Conservation (phyloP, 1,139 yeast genomes). For the Diutina neorugosa region DNA sequence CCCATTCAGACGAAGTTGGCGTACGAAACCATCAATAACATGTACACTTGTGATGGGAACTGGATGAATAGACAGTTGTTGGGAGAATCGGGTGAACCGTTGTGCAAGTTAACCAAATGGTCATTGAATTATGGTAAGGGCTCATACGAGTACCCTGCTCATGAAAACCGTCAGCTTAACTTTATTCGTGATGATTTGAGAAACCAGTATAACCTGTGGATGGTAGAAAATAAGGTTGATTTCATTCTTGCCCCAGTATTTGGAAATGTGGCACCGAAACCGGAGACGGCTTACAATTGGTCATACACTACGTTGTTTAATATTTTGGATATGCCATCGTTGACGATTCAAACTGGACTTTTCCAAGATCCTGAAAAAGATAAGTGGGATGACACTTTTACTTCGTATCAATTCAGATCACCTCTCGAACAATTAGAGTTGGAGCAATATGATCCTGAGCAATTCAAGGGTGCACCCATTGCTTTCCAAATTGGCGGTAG, state of each 20-base stretch:
- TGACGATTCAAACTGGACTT: slow-evolving; percentile 19
- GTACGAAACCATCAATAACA: slow-evolving; percentile 34
- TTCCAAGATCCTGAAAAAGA: slow-evolving; percentile 40
- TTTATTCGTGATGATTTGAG: slow-evolving; percentile 40
- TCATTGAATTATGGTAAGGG: slow-evolving; percentile 31
- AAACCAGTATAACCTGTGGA: slow-evolving; percentile 38
- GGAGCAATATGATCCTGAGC: slow-evolving; percentile 21
- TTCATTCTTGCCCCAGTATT: slow-evolving; percentile 58
- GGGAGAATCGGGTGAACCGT: slow-evolving; percentile 51
- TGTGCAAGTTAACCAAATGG: slow-evolving; percentile 48
- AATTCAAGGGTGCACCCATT: slow-evolving; percentile 41
- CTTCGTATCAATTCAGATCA: neutral
- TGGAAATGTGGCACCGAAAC: slow-evolving; percentile 61
- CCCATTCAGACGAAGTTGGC: slow-evolving; percentile 32
- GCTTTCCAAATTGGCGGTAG: slow-evolving; percentile 38
- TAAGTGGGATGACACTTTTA: slow-evolving; percentile 20
- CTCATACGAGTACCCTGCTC: slow-evolving; percentile 24
- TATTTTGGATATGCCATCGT: slow-evolving; percentile 49
- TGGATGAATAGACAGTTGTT: slow-evolving; percentile 37
- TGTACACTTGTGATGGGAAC: slow-evolving; percentile 54
- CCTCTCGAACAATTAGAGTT: slow-evolving; percentile 11
- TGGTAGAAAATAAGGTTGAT: slow-evolving; percentile 48
- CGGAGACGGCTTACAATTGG: slow-evolving; percentile 60
- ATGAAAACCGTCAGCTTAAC: slow-evolving; percentile 39
- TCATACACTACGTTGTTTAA: slow-evolving; percentile 64